Base-by-base conservation (phyloP, 2,329 filamentous ascomycete species). In the Incumbomyces delicatus region DNA sequence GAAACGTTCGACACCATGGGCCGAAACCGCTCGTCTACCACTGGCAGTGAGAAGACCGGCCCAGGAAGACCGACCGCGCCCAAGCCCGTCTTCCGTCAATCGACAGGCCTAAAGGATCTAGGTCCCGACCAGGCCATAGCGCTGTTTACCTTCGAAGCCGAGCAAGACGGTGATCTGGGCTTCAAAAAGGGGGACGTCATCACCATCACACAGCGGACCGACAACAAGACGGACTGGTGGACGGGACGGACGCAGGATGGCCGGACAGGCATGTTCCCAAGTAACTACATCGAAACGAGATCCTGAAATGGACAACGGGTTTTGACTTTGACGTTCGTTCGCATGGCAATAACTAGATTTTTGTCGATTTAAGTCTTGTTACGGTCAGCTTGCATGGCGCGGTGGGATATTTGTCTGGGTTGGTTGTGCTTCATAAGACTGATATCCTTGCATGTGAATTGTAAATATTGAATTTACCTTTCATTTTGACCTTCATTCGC, bases 111-210 rank as follows among this genome's bases (percentile, higher is more conserved):
- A 13, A 56, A 61, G 6, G 47, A 55, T 35, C 49, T 68, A 53
- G 70, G 71, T 10, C 65, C 72, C 56, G 88, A 95, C 56, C 87
- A 96, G 66, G 92, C 88, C 0, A 74, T 95, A 16, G 92, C 92
- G 2, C 73, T 95, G 52, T 96, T 85, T 66, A 95, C 86, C 2
- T 98, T 98, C 61, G 90, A 96, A 53, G 83, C 88, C 0, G 90
- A 95, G 59, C 89, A 95, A 65, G 81, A 87, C 0, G 90, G 90
- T 3, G 90, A 98, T 63, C 65, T 96, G 47, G 87, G 83, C 0
- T 98, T 98, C 69, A 95, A 94, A 71, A 98, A 98, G 74, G 92
- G 92, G 16, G 92, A 98, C 27, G 67, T 96, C 47, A 95, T 98
- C 55, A 95, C 88, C 1, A 88, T 98, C 48, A 65, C 94, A 48